Percentiles rank a stretch among this genome's conserved stretches.
phyloP scores from a whole-genome alignment of 768 basidiomycete genomes.

The Rhizopogon roseolus region DNA sequence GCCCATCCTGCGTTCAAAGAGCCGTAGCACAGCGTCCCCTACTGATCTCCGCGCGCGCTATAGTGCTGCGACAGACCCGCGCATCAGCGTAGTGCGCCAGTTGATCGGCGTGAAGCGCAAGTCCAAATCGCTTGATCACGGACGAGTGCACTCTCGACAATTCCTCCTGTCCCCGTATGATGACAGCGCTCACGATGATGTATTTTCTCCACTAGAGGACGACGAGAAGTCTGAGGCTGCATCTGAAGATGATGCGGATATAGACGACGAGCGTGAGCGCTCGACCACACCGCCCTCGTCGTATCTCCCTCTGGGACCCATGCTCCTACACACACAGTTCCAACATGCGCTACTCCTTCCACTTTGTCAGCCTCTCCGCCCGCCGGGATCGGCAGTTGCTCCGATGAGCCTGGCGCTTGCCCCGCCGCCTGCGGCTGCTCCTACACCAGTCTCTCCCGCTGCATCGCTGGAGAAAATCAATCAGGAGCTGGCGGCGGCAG shows the following conservation, averaged over 20 bases:
- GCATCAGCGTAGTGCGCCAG: constrained; percentile 62
- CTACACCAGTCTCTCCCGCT: constrained; percentile 83
- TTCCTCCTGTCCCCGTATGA: constrained; percentile 43
- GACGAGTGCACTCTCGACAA: constrained; percentile 30
- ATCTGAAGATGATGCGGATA: constrained; percentile 36
- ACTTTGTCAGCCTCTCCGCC: constrained; percentile 53
- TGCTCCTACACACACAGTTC: constrained; percentile 65
- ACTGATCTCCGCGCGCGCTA: constrained; percentile 37
- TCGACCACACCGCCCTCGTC: constrained; percentile 67
- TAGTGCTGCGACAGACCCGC: constrained; percentile 61
- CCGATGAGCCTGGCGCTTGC: constrained; percentile 38
- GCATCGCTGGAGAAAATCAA: constrained; percentile 58
- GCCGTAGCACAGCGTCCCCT: constrained; percentile 8
- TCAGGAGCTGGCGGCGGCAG: constrained; percentile 64
- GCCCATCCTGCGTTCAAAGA: constrained; percentile 4
- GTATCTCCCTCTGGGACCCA: constrained; percentile 68
- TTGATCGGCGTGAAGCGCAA: constrained; percentile 72
- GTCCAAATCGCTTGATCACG: constrained; percentile 42
- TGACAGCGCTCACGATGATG: constrained; percentile 24
- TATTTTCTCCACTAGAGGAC: constrained; percentile 12
- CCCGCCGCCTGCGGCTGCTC: constrained; percentile 46
- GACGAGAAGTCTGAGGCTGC: constrained; percentile 35
- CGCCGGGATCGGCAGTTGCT: constrained; percentile 49
- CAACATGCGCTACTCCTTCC: constrained; percentile 60
- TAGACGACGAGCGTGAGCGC: constrained; percentile 31